Base-by-base conservation (phyloP, 345 rosid species). In the Isatis tinctoria region DNA sequence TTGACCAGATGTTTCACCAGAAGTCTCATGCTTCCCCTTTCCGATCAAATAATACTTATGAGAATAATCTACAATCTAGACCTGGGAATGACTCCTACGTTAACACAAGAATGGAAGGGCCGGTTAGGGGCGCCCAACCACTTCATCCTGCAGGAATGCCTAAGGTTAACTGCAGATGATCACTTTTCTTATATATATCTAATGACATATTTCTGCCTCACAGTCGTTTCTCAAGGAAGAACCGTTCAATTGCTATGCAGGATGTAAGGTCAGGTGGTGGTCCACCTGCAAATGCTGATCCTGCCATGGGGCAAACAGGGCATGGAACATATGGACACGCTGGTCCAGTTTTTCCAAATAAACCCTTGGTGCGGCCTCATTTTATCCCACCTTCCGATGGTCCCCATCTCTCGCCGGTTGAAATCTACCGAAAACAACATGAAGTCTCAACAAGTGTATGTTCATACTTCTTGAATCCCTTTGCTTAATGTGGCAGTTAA, bases 381-480 rank as follows among this genome's bases (percentile, higher is more conserved):
- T 74, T 80, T 22, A 53, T 53, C 64, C 85, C 85, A 71, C 67
- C 84, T 52, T 56, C 83, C 22, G 92, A 87, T 78, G 70, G 73
- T 56, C 14, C 74, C 41, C 78, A 75, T 72, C 79, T 88, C 37
- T 85, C 97, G 4, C 78, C 98, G 40, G 89, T 75, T 69, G 97
- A 91, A 76, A 83, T 66, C 57, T 94, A 91, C 77, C 61, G 93
- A 49, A 88, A 83, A 70, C 91, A 87, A 65, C 97, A 94, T 74
- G 97, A 94, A 91, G 90, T 94, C 75, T 79, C 95, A 56, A 87
- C 91, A 65, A 90, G 83, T 81, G 98, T 94, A 33, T 61, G 90
- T 85, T 73, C 14, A 32, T 54, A 51, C 45, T 53, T 27, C 69
- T 73, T 61, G 33, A 44, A 30, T 67, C 24, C 52, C 47, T 57